Conservation (phyloP, 192 early-diverging fungal species). For the Kickxella alabastrina region DNA sequence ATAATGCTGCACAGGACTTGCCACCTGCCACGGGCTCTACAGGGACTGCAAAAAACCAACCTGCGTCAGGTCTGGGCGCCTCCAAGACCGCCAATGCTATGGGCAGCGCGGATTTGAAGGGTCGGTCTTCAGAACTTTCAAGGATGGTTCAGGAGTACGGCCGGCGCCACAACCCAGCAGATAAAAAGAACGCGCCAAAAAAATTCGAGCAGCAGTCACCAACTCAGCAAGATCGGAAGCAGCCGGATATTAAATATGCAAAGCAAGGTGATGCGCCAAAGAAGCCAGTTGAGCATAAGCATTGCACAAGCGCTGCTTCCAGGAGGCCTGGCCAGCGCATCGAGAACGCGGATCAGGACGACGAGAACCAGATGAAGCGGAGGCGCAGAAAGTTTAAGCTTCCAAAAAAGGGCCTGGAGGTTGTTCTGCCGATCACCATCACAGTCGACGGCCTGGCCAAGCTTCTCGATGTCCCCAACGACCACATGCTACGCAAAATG, state of each 20-base stretch:
- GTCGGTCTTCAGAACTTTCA: not conserved
- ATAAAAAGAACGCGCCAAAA: conserved; percentile 1
- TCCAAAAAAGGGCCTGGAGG: conserved; percentile 51
- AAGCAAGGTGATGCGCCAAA: not conserved
- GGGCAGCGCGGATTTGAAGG: not conserved
- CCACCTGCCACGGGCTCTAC: not conserved
- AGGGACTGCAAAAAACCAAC: not conserved
- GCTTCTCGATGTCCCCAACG: conserved; percentile 69
- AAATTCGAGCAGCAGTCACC: no score
- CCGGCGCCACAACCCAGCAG: not conserved
- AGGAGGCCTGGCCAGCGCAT: not conserved
- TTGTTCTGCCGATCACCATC: conserved; percentile 77
- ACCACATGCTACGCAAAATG: conserved; percentile 72
- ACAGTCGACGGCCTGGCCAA: conserved; percentile 78
- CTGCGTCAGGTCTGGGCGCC: not conserved
- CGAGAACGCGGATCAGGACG: conserved; percentile 4
- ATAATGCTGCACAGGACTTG: no score
- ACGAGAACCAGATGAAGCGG: not conserved
- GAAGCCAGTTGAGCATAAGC: conserved; percentile 2
- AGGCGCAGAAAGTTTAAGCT: conserved; percentile 28
- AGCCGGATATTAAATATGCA: not conserved
- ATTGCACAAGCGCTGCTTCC: conserved; percentile 4
- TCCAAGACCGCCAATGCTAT: not conserved
- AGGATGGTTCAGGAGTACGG: conserved; percentile 1
- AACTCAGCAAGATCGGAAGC: not conserved